Base-by-base conservation (phyloP, 2,329 filamentous ascomycete species). In the Paecilomyces variotii region DNA sequence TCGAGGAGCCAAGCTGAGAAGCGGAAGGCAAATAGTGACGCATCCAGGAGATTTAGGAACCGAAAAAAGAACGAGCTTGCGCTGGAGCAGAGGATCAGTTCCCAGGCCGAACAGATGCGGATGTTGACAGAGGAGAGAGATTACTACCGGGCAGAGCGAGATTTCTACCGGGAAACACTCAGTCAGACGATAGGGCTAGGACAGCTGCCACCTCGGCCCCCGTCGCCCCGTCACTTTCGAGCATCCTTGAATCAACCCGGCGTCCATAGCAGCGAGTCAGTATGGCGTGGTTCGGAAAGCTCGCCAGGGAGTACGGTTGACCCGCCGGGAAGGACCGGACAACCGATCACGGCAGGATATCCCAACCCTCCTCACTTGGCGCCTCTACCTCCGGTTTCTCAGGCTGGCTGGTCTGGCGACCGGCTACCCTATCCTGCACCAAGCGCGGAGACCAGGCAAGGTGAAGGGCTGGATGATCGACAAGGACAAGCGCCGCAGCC, bases 1-100 rank as follows among this genome's bases (percentile, higher is more conserved):
- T 77, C 75, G 1, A 68, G 69, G 26, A 74, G 68, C 53, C 74
- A 76, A 58, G 72, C 73, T 1, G 73, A 75, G 59, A 76, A 76
- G 60, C 70, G 75, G 7, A 73, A 72, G 60, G 74, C 74, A 2
- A 77, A 77, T 64, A 76, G 75, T 55, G 70, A 73, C 56, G 75
- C 75, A 1, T 77, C 74, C 1, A 66, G 73, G 53, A 63, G 75
- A 25, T 76, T 76, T 59, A 72, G 75, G 35, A 72, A 76, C 50
- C 70, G 74, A 28, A 77, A 77, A 59, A 70, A 74, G 50, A 74
- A 72, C 25, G 74, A 76, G 57, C 63, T 70, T 60, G 73, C 74
- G 59, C 69, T 76, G 58, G 70, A 73, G 59, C 70, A 74, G 60
- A 72, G 70, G 14, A 66, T 76, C 26, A 65, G 63, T 7, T 65